A percentile compares a stretch with the other conserved stretches of the same genome.
Conservation (phyloP, 495 filamentous ascomycete species). For the Tuber umbilicatum region DNA sequence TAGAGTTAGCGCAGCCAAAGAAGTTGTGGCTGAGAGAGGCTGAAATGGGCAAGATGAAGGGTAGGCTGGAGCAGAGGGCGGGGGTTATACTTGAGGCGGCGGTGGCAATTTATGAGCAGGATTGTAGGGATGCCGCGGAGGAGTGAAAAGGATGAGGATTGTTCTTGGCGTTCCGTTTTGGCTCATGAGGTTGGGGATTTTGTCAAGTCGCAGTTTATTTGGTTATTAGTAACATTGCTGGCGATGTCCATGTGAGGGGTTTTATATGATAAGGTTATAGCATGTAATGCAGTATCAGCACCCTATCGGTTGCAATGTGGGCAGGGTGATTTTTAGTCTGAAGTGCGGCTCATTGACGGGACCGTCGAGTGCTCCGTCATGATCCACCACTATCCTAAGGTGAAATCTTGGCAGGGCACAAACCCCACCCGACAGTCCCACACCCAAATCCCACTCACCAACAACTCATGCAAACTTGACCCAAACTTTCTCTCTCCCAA, state of each 20-base stretch:
- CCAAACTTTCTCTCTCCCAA: background rate
- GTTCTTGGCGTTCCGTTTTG: background rate
- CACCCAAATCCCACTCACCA: background rate
- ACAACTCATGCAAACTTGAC: background rate
- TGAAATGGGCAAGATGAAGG: constrained; percentile 57
- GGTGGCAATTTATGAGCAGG: constrained; percentile 52
- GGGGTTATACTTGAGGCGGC: constrained; percentile 63
- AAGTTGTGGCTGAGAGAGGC: constrained; percentile 55
- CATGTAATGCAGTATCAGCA: background rate
- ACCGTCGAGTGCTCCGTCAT: background rate
- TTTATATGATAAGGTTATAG: background rate
- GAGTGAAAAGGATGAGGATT: constrained; percentile 26
- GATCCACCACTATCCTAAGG: background rate
- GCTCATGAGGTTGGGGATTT: background rate
- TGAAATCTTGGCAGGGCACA: constrained; percentile 8
- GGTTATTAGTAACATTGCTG: background rate
- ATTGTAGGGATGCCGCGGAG: constrained; percentile 25
- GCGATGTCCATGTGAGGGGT: background rate
- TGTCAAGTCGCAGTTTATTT: background rate
- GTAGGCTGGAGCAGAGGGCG: constrained; percentile 61
- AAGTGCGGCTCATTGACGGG: background rate
- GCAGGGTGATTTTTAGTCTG: background rate
- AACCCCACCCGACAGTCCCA: constrained; percentile 15
- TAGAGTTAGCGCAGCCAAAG: constrained; percentile 57
- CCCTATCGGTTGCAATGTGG: background rate